These are phyloP conservation scores for Candida incommunis DNA, from an alignment of 805 yeast genomes.

Conservation along the genomic window DNA sequence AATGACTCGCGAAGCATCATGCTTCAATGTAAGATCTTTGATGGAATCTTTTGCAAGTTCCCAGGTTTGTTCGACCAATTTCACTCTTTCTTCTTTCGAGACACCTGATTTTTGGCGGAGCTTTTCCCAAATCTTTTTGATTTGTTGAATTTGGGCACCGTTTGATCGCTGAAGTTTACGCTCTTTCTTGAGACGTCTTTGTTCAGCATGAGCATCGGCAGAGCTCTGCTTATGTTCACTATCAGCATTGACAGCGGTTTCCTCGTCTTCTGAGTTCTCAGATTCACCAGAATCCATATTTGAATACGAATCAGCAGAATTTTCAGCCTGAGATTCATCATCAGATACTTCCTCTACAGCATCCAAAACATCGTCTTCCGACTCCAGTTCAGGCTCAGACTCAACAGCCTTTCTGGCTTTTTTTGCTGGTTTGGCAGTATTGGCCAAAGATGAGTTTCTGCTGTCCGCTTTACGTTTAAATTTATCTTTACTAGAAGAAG, in stretches of 20 bases:
- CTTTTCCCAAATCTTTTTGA: constrained; percentile 83
- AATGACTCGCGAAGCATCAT: constrained; percentile 91
- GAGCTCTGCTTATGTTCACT: constrained; percentile 26
- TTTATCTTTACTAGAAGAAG: too few species aligned
- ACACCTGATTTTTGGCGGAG: constrained; percentile 74
- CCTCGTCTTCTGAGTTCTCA: constrained; percentile 5
- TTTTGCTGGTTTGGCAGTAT: too few species aligned
- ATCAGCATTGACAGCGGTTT: constrained; percentile 6
- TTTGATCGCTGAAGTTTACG: constrained; percentile 78
- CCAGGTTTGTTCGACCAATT: constrained; percentile 77
- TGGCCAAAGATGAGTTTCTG: too few species aligned
- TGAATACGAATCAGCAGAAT: constrained; percentile 8
- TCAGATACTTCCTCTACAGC: constrained; percentile 11
- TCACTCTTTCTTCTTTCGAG: constrained; percentile 61
- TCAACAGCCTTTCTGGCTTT: not conserved
- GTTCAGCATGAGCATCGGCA: constrained; percentile 67
- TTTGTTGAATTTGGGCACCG: constrained; percentile 74
- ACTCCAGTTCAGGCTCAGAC: constrained; percentile 2
- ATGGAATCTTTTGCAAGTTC: constrained; percentile 60
- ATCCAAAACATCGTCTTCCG: constrained; percentile 8
- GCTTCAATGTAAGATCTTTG: constrained; percentile 79
- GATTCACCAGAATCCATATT: constrained; percentile 9
- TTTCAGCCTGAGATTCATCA: constrained; percentile 5
- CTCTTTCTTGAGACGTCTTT: constrained; percentile 60
- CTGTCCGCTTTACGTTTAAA: too few species aligned